A percentile compares a stretch with the other conserved stretches of the same genome.
Evolutionary conservation across 805 yeast genomes (phyloP).

Genomic region (Zygotorulaspora sp.): DNA sequence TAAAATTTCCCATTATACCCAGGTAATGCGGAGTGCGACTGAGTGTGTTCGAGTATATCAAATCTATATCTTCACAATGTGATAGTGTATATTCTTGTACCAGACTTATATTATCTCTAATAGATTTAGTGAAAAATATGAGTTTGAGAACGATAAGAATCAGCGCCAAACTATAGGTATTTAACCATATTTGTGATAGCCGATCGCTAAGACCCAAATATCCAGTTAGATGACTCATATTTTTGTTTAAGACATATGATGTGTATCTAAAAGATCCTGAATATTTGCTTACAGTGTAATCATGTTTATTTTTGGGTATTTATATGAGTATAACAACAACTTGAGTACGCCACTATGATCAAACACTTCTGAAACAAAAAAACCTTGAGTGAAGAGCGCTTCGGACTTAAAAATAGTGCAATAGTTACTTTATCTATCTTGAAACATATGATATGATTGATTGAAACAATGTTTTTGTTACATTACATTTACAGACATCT

Average conservation of each 20-base stretch:
- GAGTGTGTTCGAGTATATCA: constrained; percentile 29
- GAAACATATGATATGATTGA: no score
- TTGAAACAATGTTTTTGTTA: constrained; percentile 2
- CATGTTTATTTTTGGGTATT: no score
- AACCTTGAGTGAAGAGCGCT: no score
- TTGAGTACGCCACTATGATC: no score
- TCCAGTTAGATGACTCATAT: constrained; percentile 5
- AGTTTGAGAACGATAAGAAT: constrained; percentile 58
- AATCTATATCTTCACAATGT: constrained; percentile 48
- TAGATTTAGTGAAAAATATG: constrained; percentile 47
- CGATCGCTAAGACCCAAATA: constrained; percentile 50
- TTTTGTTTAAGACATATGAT: not conserved
- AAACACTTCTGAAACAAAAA: constrained; percentile 1
- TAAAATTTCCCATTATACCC: constrained; percentile 48
- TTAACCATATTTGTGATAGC: constrained; percentile 62
- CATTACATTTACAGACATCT: constrained; percentile 12
- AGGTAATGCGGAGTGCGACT: constrained; percentile 54
- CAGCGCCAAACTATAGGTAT: constrained; percentile 55
- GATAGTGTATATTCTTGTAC: constrained; percentile 39
- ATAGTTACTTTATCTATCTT: no score
- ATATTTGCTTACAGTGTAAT: no score
- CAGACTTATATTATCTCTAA: constrained; percentile 41
- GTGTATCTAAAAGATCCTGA: no score
- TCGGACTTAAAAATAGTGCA: no score
- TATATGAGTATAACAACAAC: no score